Evolutionary conservation across 192 early-diverging fungal genomes (phyloP), one percentile per base, ranked within the genome.

Genomic region (Backusella macrospora): DNA sequence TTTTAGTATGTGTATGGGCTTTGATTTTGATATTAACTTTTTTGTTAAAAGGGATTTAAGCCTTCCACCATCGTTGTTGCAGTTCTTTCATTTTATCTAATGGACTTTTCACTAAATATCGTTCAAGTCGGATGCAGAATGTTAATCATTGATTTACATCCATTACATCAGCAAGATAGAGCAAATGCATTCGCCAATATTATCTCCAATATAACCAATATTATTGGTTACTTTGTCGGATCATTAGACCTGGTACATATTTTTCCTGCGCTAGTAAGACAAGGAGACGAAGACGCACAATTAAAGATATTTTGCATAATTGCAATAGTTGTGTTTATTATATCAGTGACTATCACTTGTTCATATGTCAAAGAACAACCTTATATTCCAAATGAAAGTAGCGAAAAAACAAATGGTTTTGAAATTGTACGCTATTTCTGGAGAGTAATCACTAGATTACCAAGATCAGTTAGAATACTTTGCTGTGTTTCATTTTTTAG

Each of bases 401-500:
- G 23, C 2, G 52, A 18, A 12, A 12, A 59, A 59, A 23, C 52
- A 26, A 13, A 16, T 12, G 26, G 26, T 9, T 59, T 59, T 59
- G 52, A 23, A 59, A 59, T 59, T 10, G 4, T 26, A 12, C 52
- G 52, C 21, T 59, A 59, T 59, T 59, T 59, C 26, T 59, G 52
- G 52, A 59, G 52, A 23, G 13, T 23, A 59, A 14, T 59, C 23
- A 23, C n/a, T 59, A 59, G 26, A 26, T 59, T 59, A 59, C 52
- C 52, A 13, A 59, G 52, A 59, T 59, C 52, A 13, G 52, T 59
- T 23, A 59, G 52, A 59, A 59, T 59, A 23, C 52, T 59, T 59
- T 59, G 52, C 52, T 59, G 52, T 23, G 52, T 59, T 59, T 23
- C 52, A 59, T 59, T 59, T 59, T 18, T 26, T 59, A 59, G 52